phyloP scores from a whole-genome alignment of 2,329 filamentous ascomycete genomes.

The Metarhizium anisopliae region DNA sequence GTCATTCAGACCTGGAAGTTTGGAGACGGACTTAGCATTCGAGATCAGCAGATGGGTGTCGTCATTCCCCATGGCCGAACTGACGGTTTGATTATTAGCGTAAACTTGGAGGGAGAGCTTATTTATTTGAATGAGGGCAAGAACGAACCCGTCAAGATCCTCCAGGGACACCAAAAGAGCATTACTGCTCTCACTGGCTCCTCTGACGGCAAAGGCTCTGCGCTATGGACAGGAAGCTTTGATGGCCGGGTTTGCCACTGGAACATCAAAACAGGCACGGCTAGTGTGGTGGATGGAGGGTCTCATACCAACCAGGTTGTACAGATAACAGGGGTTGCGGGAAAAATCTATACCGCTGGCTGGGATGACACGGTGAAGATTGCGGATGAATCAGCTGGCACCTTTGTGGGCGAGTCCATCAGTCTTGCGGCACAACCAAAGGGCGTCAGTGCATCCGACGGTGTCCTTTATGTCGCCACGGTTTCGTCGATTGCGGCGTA shows the following conservation, averaged over 20 bases:
- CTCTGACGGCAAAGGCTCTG: conserved; percentile 46
- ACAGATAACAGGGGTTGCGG: conserved; percentile 55
- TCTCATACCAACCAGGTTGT: conserved; percentile 79
- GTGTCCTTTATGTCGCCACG: conserved; percentile 49
- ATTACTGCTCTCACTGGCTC: conserved; percentile 60
- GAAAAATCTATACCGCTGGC: conserved; percentile 72
- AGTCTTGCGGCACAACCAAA: conserved; percentile 76
- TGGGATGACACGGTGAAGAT: conserved; percentile 90
- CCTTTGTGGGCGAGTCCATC: conserved; percentile 60
- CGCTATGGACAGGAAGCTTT: conserved; percentile 82
- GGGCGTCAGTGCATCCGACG: conserved; percentile 50
- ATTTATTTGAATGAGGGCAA: conserved; percentile 76
- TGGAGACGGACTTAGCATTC: conserved; percentile 67
- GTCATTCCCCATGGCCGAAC: conserved; percentile 76
- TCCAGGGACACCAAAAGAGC: conserved; percentile 86
- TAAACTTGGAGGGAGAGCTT: conserved; percentile 81
- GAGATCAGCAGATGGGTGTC: conserved; percentile 88
- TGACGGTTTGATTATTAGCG: conserved; percentile 82
- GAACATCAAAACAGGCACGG: conserved; percentile 64
- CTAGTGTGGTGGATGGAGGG: conserved; percentile 66
- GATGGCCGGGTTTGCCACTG: conserved; percentile 82
- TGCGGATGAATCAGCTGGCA: conserved; percentile 64
- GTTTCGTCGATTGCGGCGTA: conserved; percentile 42
- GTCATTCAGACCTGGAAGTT: conserved; percentile 76
- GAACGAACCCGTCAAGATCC: conserved; percentile 56